Evolutionary conservation across 139 green algal species (phyloP).

Genomic region (Chlamydomonas schloesseri): DNA sequence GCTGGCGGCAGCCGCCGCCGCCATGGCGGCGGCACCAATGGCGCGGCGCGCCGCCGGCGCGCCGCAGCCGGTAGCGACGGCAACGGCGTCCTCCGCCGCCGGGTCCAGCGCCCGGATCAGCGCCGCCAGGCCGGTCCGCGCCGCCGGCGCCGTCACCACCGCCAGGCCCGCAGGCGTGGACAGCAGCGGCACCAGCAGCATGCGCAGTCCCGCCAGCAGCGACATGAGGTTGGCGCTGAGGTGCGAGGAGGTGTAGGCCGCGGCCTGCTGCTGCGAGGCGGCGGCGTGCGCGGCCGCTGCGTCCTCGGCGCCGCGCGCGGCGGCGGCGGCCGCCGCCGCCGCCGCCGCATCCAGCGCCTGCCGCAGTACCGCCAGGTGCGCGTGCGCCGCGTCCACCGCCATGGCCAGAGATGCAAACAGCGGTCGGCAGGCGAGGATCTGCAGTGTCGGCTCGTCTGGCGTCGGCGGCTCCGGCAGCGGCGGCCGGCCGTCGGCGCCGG

Average conservation of each 20-base stretch:
- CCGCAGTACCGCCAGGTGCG: background rate
- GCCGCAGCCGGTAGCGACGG: background rate
- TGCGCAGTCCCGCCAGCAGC: constrained; percentile 8
- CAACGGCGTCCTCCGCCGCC: background rate
- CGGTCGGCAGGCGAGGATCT: constrained; percentile 13
- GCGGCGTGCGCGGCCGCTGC: background rate
- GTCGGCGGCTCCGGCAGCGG: constrained; percentile 14
- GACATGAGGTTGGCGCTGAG: background rate
- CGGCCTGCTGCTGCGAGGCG: constrained; percentile 21
- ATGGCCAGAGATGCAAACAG: background rate
- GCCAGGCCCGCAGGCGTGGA: background rate
- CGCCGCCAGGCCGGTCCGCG: background rate
- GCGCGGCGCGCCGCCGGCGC: background rate
- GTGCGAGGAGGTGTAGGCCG: background rate
- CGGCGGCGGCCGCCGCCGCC: background rate
- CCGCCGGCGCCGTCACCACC: constrained; percentile 5
- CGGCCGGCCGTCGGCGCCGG: background rate
- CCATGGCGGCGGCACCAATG: background rate
- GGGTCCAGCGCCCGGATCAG: constrained; percentile 19
- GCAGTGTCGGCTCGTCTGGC: background rate
- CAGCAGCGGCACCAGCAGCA: constrained; percentile 31
- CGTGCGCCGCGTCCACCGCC: background rate
- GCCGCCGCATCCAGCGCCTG: background rate
- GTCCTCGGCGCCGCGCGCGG: background rate
- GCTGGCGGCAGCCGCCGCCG: background rate